Evolutionary conservation across 2,329 filamentous ascomycete species (phyloP).

Genomic region (Didymosphaeria variabile): DNA sequence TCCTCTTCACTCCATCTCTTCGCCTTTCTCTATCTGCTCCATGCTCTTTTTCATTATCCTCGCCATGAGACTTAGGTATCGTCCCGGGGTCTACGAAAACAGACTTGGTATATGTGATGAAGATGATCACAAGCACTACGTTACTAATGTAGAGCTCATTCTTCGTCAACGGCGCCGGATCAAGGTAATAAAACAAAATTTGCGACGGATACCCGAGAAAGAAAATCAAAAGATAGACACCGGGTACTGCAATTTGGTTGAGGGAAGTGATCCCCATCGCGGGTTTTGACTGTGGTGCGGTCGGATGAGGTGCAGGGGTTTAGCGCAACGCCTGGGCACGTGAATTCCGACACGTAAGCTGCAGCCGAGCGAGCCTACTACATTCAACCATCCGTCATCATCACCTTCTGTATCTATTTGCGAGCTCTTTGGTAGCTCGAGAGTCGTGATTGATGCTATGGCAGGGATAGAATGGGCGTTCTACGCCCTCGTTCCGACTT

Average conservation of each 20-base stretch:
- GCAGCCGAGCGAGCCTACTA: slow-evolving; percentile 7
- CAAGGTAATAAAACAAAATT: slow-evolving; percentile 68
- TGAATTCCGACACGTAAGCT: slow-evolving; percentile 27
- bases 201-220: slow-evolving; percentile 79
- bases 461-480: slow-evolving; percentile 34
- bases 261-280: slow-evolving; percentile 34
- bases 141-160: slow-evolving; percentile 73
- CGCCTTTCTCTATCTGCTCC: slow-evolving; percentile 13
- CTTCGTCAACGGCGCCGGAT: slow-evolving; percentile 66
- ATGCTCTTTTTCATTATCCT: slow-evolving; percentile 20
- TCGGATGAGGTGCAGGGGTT: slow-evolving; percentile 9
- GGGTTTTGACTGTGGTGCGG: slow-evolving; percentile 1
- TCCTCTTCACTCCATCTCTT: slow-evolving; percentile 32
- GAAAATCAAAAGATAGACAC: slow-evolving; percentile 70
- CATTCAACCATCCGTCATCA: slow-evolving; percentile 3
- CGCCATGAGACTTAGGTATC: slow-evolving; percentile 53
- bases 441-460: slow-evolving; percentile 29
- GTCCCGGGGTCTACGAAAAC: slow-evolving; percentile 67
- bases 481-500: slow-evolving; percentile 41
- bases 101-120: slow-evolving; percentile 74
- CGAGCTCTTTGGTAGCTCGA: not conserved
- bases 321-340: slow-evolving; percentile 33
- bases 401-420: not conserved
- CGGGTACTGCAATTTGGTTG: slow-evolving; percentile 69
- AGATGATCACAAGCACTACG: slow-evolving; percentile 67